Evolutionary conservation across 202 grass and related monocot species (phyloP), one percentile per base, ranked within the genome.

Genomic region (Panicum virgatum): DNA sequence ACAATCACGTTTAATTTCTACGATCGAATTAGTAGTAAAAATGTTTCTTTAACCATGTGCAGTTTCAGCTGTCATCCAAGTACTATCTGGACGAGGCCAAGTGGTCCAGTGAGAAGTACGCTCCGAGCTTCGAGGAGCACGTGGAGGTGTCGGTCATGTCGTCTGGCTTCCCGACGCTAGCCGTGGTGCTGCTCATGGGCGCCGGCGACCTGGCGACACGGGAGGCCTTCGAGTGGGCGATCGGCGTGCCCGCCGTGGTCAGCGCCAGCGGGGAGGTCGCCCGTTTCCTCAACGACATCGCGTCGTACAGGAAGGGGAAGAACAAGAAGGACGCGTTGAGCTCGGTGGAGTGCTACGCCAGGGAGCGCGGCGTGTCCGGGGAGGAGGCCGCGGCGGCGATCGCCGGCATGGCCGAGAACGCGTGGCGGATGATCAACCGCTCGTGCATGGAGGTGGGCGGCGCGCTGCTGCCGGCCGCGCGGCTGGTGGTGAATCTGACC

Each of bases 221-320:
- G 20, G 79, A 62, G 66, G 79, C 11, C 0, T 45, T 75, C 47
- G 18, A 75, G 1, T 75, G 61, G 60, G 71, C 71, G 2, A 34
- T 25, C 12, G 23, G 3, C 11, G 34, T 75, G 36, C 61, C 71
- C 0, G 61, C 66, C 23, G 22, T 66, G 60, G 81, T 83, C 16
- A 16, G 7, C 16, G 60, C 81, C 7, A 75, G 81, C 7, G 81
- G 81, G 2, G 81, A 45, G 47, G 48, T 75, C 2, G 71, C 81
- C 2, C 81, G 61, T 14, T 83, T 83, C 48, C 81, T 76, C 32
- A 83, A 83, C 18, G 71, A 83, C 36, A 57, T 83, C 4, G 70
- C 81, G 0, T 65, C 70, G 1, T 75, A 83, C 61, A 76, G 23
- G 34, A 46, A 63, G 23, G 47, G 30, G 22, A 82, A 65, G 80